Base-by-base conservation (phyloP, 2,329 filamentous ascomycete genomes). In the Trichophyton schoenleinii region DNA sequence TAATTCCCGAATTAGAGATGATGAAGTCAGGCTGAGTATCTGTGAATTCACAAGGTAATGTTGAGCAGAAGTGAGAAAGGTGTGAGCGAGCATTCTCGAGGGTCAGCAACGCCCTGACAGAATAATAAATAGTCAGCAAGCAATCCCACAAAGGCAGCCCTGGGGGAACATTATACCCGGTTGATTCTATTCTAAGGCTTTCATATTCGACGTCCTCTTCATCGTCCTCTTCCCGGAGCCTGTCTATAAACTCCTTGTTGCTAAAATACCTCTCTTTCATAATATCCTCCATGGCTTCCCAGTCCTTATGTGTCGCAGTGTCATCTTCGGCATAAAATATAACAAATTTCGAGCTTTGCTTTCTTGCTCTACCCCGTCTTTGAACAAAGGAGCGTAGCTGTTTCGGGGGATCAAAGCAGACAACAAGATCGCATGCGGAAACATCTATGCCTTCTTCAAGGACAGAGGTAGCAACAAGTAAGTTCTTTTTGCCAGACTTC, bases 41-140 rank as follows among this genome's bases (percentile, higher is more conserved):
- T 5, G 85, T 78, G 68, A 85, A 89, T 28, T 82, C 80, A 0
- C 76, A 74, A 0, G 82, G 79, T 0, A 91, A 71, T 0, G 80
- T 79, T 0, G 78, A 76, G 71, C 91, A 96, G 67, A 96, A 95
- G 71, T 95, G 89, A 55, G 88, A 79, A 1, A 97, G 79, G 70
- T 94, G 90, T n/a, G 79, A 73, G 57, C 86, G 83, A 0, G 89
- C 87, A 65, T 88, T 88, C 42, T 88, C 82, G 1, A 90, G 78
- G 9, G 87, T 87, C 13, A 96, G 75, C 11, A 83, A 73, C 0
- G 89, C 89, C 3, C 85, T 82, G 13, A 58, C 22, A 60, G 65
- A 62, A 49, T 58, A 52, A 15, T n/a, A 61, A 34, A 53, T 53
- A 31, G 31, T 53, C 22, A 53, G 8, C 18, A 15, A 64, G 46